A percentile compares a stretch with the other conserved stretches of the same genome.
phyloP scores from a whole-genome alignment of 306 rosid species.

The Quercus agrifolia region DNA sequence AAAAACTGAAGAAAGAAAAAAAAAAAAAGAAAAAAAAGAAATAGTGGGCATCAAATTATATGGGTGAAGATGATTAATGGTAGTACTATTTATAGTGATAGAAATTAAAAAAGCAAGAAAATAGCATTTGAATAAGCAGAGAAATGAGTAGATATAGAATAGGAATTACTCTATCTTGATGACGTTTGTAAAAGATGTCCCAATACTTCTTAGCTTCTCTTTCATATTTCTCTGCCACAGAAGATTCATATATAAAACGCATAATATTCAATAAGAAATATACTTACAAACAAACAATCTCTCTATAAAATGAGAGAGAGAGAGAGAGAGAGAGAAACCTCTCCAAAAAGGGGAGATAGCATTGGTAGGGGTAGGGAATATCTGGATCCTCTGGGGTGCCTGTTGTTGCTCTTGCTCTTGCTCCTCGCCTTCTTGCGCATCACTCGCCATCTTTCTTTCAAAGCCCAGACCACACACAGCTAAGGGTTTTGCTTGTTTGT shows the following conservation, averaged over 20 bases:
- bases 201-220: conserved; percentile 87
- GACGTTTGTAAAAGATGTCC: conserved; percentile 91
- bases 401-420: conserved; percentile 29
- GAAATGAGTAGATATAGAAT: no score
- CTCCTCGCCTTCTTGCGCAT: conserved; percentile 21
- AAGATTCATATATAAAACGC: neutral
- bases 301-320: neutral
- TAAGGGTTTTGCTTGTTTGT: neutral
- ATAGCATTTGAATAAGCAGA: neutral
- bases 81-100: no score
- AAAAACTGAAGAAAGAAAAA: conserved; percentile 58
- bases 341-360: conserved; percentile 80
- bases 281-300: no score
- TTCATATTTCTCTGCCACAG: conserved; percentile 71
- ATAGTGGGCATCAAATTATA: neutral
- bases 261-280: neutral
- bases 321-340: conserved; percentile 43
- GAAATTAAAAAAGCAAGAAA: neutral
- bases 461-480: neutral
- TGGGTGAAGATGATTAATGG: neutral
- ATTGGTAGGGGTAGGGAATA: conserved; percentile 54
- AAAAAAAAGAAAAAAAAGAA: neutral
- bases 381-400: conserved; percentile 56
- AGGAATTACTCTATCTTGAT: conserved; percentile 62
- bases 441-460: conserved; percentile 44